Evolutionary conservation across 306 rosid species (phyloP).

Genomic region (Prosopis cineraria): DNA sequence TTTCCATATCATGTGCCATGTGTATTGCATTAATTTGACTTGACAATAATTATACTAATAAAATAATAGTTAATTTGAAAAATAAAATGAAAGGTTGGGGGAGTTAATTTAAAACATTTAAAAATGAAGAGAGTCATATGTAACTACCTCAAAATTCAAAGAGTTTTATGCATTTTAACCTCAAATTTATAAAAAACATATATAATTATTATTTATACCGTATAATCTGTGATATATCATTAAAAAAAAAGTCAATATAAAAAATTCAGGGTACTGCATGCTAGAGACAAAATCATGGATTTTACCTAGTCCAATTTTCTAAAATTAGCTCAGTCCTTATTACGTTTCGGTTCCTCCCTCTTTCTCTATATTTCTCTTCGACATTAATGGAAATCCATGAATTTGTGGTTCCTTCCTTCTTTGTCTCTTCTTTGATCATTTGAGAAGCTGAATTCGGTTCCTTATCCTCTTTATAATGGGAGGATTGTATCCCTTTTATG

Average conservation of each 20-base stretch:
- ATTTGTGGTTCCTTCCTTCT: slow-evolving; percentile 11
- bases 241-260: neutral
- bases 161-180: too few relatives aligned
- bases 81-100: too few relatives aligned
- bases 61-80: too few relatives aligned
- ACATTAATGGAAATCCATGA: slow-evolving; percentile 51
- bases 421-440: neutral
- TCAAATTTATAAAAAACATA: too few relatives aligned
- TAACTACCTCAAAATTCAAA: too few relatives aligned
- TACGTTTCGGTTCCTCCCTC: neutral
- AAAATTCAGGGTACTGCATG: neutral
- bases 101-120: too few relatives aligned
- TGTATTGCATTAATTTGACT: too few relatives aligned
- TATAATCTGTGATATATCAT: too few relatives aligned
- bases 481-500: neutral
- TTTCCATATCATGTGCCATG: too few relatives aligned
- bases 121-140: too few relatives aligned
- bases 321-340: neutral
- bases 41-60: too few relatives aligned
- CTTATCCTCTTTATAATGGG: slow-evolving; percentile 13
- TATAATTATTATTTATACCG: too few relatives aligned
- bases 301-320: neutral
- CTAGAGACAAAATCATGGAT: neutral
- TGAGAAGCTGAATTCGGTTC: neutral
- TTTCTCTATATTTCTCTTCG: slow-evolving; percentile 29